These are phyloP conservation scores for Saturnispora sekii DNA, from an alignment of 805 yeast genomes.

Conservation along the genomic window DNA sequence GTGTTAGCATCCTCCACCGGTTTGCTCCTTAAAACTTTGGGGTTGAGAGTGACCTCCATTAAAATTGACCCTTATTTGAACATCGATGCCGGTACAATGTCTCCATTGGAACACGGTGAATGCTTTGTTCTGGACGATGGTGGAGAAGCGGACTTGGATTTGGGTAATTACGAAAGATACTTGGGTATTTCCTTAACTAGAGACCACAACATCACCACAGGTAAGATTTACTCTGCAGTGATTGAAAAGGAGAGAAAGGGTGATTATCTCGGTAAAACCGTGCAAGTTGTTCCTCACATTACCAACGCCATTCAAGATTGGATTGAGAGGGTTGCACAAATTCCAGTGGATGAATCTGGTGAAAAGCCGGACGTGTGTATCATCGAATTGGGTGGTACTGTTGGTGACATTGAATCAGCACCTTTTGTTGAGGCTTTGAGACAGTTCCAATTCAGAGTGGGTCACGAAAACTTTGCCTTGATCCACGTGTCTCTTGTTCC, in stretches of 20 bases:
- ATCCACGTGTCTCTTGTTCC: constrained; percentile 97
- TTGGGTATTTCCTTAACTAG: constrained; percentile 84
- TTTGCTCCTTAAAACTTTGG: constrained; percentile 82
- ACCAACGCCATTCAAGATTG: constrained; percentile 98
- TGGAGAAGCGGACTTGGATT: constrained; percentile 96
- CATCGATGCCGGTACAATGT: constrained; percentile 99
- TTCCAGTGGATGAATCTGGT: constrained; percentile 88
- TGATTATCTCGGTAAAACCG: constrained; percentile 97
- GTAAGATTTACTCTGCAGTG: constrained; percentile 90
- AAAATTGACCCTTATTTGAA: constrained; percentile 99
- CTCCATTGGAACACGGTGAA: constrained; percentile 98
- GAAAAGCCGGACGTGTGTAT: constrained; percentile 93
- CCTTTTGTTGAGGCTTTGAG: constrained; percentile 98
- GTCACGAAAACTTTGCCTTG: constrained; percentile 85
- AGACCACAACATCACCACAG: constrained; percentile 97
- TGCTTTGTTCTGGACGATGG: constrained; percentile 97
- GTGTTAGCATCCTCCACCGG: constrained; percentile 97
- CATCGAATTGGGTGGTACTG: constrained; percentile 97
- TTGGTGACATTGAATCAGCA: constrained; percentile 97
- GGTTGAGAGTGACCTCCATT: constrained; percentile 91
- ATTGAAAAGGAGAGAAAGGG: constrained; percentile 94
- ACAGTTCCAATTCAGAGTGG: constrained; percentile 97
- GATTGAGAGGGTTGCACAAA: constrained; percentile 85
- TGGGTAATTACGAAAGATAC: constrained; percentile 97
- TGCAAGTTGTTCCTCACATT: constrained; percentile 96